Evolutionary conservation across 169 alveolate genomes (phyloP).

Genomic region (Perkinsus olseni): DNA sequence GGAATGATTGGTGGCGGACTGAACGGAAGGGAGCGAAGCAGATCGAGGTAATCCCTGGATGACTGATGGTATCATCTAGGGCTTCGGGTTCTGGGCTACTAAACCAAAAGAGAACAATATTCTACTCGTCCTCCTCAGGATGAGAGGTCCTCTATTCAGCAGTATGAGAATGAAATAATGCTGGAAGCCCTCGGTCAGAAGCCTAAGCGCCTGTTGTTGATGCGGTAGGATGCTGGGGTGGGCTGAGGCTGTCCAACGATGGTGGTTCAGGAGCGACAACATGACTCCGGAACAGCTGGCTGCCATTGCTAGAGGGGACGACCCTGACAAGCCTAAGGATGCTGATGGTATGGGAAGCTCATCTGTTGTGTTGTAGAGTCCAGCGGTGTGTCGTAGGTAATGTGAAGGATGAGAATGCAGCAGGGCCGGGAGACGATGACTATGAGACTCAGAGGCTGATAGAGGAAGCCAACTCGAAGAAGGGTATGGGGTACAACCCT

Average conservation of each 20-base stretch:
- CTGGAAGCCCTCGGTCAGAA: conserved; percentile 7
- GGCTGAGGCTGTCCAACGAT: neutral
- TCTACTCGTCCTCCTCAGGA: neutral
- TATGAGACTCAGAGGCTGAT: neutral
- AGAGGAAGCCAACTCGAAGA: neutral
- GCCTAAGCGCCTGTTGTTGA: neutral
- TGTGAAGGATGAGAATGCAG: neutral
- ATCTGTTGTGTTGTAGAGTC: neutral
- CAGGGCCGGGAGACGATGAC: neutral
- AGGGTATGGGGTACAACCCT: neutral
- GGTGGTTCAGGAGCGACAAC: neutral
- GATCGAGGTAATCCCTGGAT: neutral
- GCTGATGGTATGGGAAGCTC: neutral
- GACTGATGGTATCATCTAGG: no score
- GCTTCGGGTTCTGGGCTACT: no score
- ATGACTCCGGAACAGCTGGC: neutral
- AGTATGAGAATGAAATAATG: neutral
- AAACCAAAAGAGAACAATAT: neutral
- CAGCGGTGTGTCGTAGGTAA: neutral
- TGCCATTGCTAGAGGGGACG: neutral
- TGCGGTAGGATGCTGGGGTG: neutral
- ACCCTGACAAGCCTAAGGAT: neutral
- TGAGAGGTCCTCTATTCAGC: neutral
- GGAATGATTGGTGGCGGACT: conserved; percentile 11
- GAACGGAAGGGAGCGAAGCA: neutral